Base-by-base conservation (phyloP, 805 yeast genomes). In the Lipomyces sp. region DNA sequence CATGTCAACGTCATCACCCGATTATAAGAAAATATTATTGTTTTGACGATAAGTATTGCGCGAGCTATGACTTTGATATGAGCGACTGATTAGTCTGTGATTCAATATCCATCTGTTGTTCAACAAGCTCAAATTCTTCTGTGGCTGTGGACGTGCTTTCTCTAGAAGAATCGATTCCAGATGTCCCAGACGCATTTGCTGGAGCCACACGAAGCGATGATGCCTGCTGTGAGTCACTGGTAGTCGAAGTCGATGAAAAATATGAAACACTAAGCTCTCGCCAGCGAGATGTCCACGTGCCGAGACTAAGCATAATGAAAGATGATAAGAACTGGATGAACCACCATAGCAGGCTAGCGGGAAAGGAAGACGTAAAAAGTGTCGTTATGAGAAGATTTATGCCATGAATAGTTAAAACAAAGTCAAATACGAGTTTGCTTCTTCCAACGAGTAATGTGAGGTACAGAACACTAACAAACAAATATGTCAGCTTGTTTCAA, bases 361-460 rank as follows among this genome's bases (percentile, higher is more conserved):
- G 98, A 56, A 91, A 77, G 28, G 75, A 73, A 0, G 80, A 77
- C 1, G 86, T 74, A 57, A 80, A 81, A 1, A 79, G 53, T 80
- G 86, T 81, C 0, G 81, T 86, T 2, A 87, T 81, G 2, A 81
- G 45, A 22, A 91, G 68, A 68, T 91, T 84, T 44, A 93, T 77
- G 21, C 84, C 80, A 67, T 93, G 96, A 14, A 91, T 80, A 0
- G 98, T 93, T n/a, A 91, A 64, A 10, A 96, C 96, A 71, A 93
- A 91, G 69, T 91, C 98, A 85, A 96, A 85, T 0, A 97, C 98
- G 43, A 91, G 71, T 66, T 91, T 93, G 37, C 95, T 85, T 50
- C 98, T 74, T 0, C 98, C 96, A 11, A 91, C 96, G 24, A 91
- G 81, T 1, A 90, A 69, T 1, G 95, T 87, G 63, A 91, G 81